phyloP scores from a whole-genome alignment of 2,329 filamentous ascomycete genomes.

The Pleoardoris graminearum region DNA sequence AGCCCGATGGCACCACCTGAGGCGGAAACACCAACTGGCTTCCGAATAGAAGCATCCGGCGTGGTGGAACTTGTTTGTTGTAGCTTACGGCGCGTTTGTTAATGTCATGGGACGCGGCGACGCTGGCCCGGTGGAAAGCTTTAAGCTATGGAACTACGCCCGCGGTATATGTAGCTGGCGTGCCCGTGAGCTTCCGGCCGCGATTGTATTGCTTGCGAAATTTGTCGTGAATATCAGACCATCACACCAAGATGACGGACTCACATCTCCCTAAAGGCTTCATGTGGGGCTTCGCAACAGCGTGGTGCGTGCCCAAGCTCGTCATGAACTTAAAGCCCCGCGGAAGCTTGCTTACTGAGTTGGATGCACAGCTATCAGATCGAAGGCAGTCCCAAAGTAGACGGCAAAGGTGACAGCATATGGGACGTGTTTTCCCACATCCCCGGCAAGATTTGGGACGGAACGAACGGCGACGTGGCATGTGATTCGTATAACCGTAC shows the following conservation, averaged over 20 bases:
- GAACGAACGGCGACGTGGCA: slow-evolving; percentile 72
- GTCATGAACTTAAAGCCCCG: slow-evolving; percentile 14
- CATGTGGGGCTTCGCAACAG: slow-evolving; percentile 49
- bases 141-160: slow-evolving; percentile 34
- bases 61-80: slow-evolving; percentile 22
- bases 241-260: slow-evolving; percentile 36
- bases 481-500: slow-evolving; percentile 88
- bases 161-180: slow-evolving; percentile 39
- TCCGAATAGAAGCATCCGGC: slow-evolving; percentile 22
- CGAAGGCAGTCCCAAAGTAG: slow-evolving; percentile 73
- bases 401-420: slow-evolving; percentile 80
- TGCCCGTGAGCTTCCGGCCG: slow-evolving; percentile 18
- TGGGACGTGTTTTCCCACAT: slow-evolving; percentile 88
- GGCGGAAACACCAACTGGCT: slow-evolving; percentile 24
- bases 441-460: slow-evolving; percentile 81
- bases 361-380: slow-evolving; percentile 74
- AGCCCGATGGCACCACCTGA: slow-evolving; percentile 20
- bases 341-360: slow-evolving; percentile 23
- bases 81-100: slow-evolving; percentile 29
- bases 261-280: slow-evolving; percentile 46
- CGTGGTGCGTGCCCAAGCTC: slow-evolving; percentile 40
- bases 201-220: slow-evolving; percentile 2
- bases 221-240: not conserved
- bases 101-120: slow-evolving; percentile 32
- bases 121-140: slow-evolving; percentile 43